Conservation (phyloP, 352 stramenopile genomes). For the Phytophthora chlamydospora region DNA sequence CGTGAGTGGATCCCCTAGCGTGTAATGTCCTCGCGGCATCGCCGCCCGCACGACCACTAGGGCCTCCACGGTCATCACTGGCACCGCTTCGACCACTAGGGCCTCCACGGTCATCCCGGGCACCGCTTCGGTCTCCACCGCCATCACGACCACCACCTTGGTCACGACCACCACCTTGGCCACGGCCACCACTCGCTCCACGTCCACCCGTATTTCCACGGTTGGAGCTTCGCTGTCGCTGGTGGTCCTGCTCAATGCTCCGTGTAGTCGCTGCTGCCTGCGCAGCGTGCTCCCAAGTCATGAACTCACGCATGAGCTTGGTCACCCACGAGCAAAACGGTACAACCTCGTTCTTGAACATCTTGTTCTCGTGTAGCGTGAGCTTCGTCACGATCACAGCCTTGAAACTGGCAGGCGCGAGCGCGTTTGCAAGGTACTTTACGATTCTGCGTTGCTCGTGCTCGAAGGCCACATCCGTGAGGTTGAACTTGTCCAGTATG, state of each 20-base stretch:
- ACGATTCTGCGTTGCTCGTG: not conserved
- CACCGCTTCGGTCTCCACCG: not conserved
- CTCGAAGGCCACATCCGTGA: not conserved
- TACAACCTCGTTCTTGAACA: not conserved
- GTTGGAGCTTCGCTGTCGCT: not conserved
- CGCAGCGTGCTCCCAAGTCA: slow-evolving; percentile 1
- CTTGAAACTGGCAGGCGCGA: not conserved
- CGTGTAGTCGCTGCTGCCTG: not conserved
- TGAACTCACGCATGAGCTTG: not conserved
- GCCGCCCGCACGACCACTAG: too few relatives aligned
- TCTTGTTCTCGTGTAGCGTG: not conserved
- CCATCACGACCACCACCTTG: not conserved
- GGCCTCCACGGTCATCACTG: too few relatives aligned
- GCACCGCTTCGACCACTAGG: too few relatives aligned
- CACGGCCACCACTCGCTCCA: not conserved
- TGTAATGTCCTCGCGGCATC: too few relatives aligned
- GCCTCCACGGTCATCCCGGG: too few relatives aligned
- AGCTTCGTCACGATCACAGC: not conserved
- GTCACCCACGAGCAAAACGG: not conserved
- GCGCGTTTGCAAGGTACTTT: not conserved
- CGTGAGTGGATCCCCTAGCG: too few relatives aligned
- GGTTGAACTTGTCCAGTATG: slow-evolving; percentile 3
- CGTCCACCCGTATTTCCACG: not conserved
- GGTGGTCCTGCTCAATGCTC: not conserved
- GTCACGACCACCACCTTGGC: not conserved